phyloP scores from a whole-genome alignment of 768 basidiomycete genomes.

The Pisolithus albus region DNA sequence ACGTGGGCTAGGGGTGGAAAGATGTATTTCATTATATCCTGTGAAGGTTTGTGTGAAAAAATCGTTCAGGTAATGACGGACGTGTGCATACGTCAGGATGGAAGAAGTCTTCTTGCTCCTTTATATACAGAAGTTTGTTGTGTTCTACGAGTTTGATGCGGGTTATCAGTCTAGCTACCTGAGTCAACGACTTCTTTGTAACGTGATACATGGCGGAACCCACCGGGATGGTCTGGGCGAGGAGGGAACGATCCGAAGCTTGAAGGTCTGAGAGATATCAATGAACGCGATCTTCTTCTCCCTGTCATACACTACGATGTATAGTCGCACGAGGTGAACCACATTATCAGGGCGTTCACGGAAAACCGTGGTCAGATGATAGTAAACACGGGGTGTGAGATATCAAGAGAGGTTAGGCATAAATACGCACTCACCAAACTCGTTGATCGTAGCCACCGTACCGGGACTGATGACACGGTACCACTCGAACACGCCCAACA shows the following conservation, averaged over 20 bases:
- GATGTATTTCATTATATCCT: neutral
- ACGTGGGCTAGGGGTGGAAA: neutral
- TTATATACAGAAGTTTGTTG: constrained; percentile 39
- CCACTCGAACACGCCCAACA: constrained; percentile 59
- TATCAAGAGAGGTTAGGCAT: no score
- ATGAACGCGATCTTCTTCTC: neutral
- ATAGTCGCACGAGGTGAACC: neutral
- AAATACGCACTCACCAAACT: neutral
- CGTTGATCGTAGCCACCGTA: neutral
- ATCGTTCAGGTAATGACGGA: neutral
- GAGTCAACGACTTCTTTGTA: neutral
- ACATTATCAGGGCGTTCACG: no score
- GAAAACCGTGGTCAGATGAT: no score
- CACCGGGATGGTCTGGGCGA: constrained; percentile 26
- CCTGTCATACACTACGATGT: neutral
- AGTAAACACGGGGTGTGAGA: no score
- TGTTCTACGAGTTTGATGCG: constrained; percentile 41
- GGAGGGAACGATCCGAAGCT: constrained; percentile 36
- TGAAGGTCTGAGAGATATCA: neutral
- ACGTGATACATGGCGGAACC: neutral
- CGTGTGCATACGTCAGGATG: constrained; percentile 26
- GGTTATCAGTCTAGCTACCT: constrained; percentile 34
- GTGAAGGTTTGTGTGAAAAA: neutral
- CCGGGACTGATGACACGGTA: constrained; percentile 53
- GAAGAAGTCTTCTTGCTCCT: constrained; percentile 53